phyloP scores from a whole-genome alignment of 495 filamentous ascomycete genomes.

The Geoglossum glabrum region DNA sequence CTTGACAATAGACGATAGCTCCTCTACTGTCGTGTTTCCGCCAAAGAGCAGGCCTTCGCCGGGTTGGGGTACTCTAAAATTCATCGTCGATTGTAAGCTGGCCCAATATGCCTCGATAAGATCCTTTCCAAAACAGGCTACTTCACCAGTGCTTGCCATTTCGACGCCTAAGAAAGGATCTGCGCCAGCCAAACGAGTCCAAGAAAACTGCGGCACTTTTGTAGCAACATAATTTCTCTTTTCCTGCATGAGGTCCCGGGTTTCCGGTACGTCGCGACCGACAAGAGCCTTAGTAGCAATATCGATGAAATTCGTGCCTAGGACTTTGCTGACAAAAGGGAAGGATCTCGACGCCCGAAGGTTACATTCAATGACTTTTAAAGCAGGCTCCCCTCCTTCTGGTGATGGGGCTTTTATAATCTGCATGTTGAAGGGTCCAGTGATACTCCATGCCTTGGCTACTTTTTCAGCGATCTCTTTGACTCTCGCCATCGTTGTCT shows the following conservation, averaged over 20 bases:
- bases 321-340: slow-evolving; percentile 92
- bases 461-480: slow-evolving; percentile 95
- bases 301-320: slow-evolving; percentile 95
- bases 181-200: slow-evolving; percentile 94
- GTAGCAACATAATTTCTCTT: slow-evolving; percentile 85
- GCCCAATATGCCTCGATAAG: slow-evolving; percentile 95
- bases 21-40: slow-evolving; percentile 46
- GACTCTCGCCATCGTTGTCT: slow-evolving; percentile 55
- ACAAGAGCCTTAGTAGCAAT: slow-evolving; percentile 86
- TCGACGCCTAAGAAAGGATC: slow-evolving; percentile 96
- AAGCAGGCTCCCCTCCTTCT: slow-evolving; percentile 45
- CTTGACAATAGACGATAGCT: slow-evolving; percentile 57
- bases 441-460: slow-evolving; percentile 90
- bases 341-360: slow-evolving; percentile 93
- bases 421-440: slow-evolving; percentile 98
- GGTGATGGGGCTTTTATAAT: slow-evolving; percentile 79
- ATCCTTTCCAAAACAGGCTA: slow-evolving; percentile 94
- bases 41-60: slow-evolving; percentile 90
- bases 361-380: slow-evolving; percentile 98
- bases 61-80: slow-evolving; percentile 85
- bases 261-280: slow-evolving; percentile 65
- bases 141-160: slow-evolving; percentile 92
- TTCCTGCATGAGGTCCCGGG: slow-evolving; percentile 69
- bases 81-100: slow-evolving; percentile 92
- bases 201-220: slow-evolving; percentile 96